Conservation (phyloP, 2,329 filamentous ascomycete species). For the Pseudofabraea citricarpa region DNA sequence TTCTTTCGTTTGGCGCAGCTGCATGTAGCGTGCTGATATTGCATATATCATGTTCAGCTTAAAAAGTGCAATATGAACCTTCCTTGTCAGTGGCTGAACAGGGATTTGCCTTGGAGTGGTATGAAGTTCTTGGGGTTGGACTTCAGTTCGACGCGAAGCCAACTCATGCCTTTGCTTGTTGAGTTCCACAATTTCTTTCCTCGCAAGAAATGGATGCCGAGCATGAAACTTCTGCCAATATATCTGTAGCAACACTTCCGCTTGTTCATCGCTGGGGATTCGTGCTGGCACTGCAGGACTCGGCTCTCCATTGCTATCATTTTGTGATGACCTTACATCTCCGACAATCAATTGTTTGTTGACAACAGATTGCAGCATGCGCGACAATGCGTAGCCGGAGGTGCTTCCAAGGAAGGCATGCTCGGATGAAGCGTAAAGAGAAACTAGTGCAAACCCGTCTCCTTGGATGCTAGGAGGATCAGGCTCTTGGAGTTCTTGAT, state of each 20-base stretch:
- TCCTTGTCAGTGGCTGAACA: neutral
- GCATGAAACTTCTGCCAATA: conserved; percentile 1
- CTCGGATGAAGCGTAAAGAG: neutral
- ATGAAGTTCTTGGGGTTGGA: neutral
- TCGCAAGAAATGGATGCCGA: neutral
- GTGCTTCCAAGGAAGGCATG: conserved; percentile 1
- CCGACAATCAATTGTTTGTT: conserved; percentile 2
- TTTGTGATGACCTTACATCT: neutral
- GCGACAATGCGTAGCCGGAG: neutral
- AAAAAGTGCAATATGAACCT: neutral
- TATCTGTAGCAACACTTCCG: neutral
- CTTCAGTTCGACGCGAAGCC: neutral
- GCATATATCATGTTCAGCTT: conserved; percentile 3
- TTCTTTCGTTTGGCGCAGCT: neutral
- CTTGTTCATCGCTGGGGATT: neutral
- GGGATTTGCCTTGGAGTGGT: neutral
- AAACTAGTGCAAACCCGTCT: neutral
- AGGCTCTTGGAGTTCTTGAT: neutral
- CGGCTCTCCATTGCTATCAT: neutral
- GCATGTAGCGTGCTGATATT: neutral
- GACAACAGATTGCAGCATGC: conserved; percentile 1
- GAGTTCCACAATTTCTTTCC: neutral
- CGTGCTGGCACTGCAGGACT: neutral
- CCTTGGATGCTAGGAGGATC: neutral
- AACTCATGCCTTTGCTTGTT: neutral